Evolutionary conservation across 2,329 filamentous ascomycete genomes (phyloP), one percentile per base, ranked within the genome.

Genomic region (Ceratocystis colombiana): DNA sequence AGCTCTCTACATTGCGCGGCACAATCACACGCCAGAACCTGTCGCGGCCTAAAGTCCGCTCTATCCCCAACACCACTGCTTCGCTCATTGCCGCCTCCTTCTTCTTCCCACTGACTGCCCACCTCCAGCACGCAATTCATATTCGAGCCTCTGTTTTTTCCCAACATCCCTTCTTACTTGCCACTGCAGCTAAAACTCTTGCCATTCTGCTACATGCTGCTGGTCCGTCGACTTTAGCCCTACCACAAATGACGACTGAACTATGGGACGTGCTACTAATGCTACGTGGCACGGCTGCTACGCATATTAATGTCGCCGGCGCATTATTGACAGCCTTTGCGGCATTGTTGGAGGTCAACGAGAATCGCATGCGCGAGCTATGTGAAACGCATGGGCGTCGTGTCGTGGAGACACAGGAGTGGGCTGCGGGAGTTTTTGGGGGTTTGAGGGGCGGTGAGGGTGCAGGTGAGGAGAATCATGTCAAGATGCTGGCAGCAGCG

Each of bases 381-480:
- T 93, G 90, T 62, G 84, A 86, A 68, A 84, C 87, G 67, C 84
- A 90, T 71, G 86, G 88, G 0, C 84, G 85, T 66, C 86, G 93
- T 74, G 77, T 97, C 25, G 80, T 96, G 64, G 93, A 97, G 79
- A 88, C 90, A 68, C 84, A 89, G 71, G 88, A 90, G 72, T 99
- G 94, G 94, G 88, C 89, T 1, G 82, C 85, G 55, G 79, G 80
- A 65, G 82, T 96, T 1, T 95, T 96, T 75, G 84, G 88, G 68
- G 78, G 78, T 44, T 78, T 77, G 6, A 76, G 78, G 37, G 81
- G 81, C 0, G 68, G 66, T 5, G 78, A 78, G 0, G 79, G 79
- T 63, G 77, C 79, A 22, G 76, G 79, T 46, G 88, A 96, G 73
- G 90, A 94, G 73, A 89, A 88, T 68, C 85, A 88, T 69, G 84